Evolutionary conservation across 2,329 filamentous ascomycete genomes (phyloP), one percentile per base, ranked within the genome.

Genomic region (Diplodia intermedia): DNA sequence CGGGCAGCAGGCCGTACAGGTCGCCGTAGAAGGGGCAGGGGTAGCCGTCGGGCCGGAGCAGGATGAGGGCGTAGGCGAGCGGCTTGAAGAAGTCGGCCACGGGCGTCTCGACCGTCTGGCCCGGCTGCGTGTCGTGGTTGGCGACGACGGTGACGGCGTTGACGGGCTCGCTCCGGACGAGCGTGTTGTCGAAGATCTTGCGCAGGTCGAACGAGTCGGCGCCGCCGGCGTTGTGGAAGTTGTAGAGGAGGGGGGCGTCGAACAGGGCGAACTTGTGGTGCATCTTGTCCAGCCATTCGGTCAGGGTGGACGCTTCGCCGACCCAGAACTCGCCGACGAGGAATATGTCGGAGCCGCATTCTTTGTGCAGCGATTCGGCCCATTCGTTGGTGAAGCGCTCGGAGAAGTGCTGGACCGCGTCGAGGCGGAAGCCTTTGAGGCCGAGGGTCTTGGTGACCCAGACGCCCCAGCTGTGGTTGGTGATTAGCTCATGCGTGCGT

Each of bases 1-100:
- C 65, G 14, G 65, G 54, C 62, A 81, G 79, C 60, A 88, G 87
- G 26, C 89, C 89, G 76, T 90, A 91, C 0, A 91, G 76, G 73
- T 92, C 89, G 29, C 89, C 89, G 74, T 89, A 92, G 75, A 92
- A 92, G 43, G 91, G 80, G 72, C 88, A 91, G 0, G 90, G 90
- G 33, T 87, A 84, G 18, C 89, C 89, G 40, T 86, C 81, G 61
- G 83, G 78, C 14, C 88, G 85, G 31, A 93, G 86, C 1, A 93
- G 85, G 67, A 92, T 91, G 54, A 93, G 83, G 0, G 89, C 81
- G 76, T 93, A 92, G 14, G 90, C 91, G 18, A 92, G 82, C 0
- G 89, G 85, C 76, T 91, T 91, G 81, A 93, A 91, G 79, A 86
- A 89, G 31, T 83, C 82, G 67, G 87, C 84, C 50, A 93, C 86